Percentiles rank a stretch among this genome's conserved stretches.
These are phyloP conservation scores for Pseudocercospora fuligena DNA, from an alignment of 2,329 filamentous ascomycete genomes.

Conservation along the genomic window DNA sequence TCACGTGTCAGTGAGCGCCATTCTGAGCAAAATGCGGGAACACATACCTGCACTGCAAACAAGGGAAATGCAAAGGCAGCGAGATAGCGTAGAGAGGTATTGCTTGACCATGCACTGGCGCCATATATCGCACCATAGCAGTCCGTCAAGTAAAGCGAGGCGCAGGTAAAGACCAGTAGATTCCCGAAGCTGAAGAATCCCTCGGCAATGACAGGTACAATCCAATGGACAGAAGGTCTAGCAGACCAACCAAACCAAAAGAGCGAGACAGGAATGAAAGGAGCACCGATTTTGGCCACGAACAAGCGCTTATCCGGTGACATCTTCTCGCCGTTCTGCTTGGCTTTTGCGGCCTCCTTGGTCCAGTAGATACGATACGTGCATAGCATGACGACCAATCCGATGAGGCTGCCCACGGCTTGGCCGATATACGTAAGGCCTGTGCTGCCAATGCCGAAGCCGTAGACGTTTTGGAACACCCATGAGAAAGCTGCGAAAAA, in stretches of 20 bases:
- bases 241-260: slow-evolving; percentile 45
- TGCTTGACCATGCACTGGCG: slow-evolving; percentile 40
- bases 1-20: slow-evolving; percentile 35
- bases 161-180: slow-evolving; percentile 43
- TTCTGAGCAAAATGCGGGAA: too few relatives aligned
- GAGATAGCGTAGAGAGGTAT: slow-evolving; percentile 13
- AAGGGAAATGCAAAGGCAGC: too few relatives aligned
- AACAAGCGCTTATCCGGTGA: slow-evolving; percentile 40
- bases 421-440: too few relatives aligned
- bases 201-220: too few relatives aligned
- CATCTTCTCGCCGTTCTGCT: slow-evolving; percentile 8
- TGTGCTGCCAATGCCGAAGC: too few relatives aligned
- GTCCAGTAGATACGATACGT: slow-evolving; percentile 12
- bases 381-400: slow-evolving; percentile 6
- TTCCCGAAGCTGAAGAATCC: slow-evolving; percentile 30
- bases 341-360: slow-evolving; percentile 1
- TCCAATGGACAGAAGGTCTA: slow-evolving; percentile 36
- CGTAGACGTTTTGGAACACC: too few relatives aligned
- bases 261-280: slow-evolving; percentile 39
- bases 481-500: too few relatives aligned
- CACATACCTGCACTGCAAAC: too few relatives aligned
- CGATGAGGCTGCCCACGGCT: too few relatives aligned
- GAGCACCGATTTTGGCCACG: slow-evolving; percentile 38
- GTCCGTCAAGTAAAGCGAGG: slow-evolving; percentile 26
- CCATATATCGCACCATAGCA: slow-evolving; percentile 27